These are phyloP conservation scores for Verticillium isaacii DNA, from an alignment of 2,329 filamentous ascomycete species.

Conservation along the genomic window DNA sequence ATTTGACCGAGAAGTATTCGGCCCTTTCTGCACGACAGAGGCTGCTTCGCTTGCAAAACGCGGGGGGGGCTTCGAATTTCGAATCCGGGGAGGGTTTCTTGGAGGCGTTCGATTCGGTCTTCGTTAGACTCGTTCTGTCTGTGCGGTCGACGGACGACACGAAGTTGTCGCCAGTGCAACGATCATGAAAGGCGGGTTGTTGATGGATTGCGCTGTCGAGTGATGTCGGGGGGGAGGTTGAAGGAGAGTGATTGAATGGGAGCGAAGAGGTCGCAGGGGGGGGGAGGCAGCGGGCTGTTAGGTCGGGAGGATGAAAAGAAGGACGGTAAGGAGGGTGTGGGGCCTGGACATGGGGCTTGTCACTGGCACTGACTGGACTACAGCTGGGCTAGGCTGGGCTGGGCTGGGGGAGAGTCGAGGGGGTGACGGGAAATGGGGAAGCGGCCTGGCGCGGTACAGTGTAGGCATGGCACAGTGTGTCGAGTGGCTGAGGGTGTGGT, in stretches of 20 bases:
- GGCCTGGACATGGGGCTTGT: background rate
- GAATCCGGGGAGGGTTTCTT: background rate
- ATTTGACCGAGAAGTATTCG: constrained; percentile 4
- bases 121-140: background rate
- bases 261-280: background rate
- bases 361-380: background rate
- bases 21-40: constrained; percentile 3
- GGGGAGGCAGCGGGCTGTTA: background rate
- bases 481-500: background rate
- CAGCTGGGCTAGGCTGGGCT: background rate
- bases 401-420: background rate
- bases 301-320: background rate
- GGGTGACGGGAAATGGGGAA: background rate
- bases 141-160: background rate
- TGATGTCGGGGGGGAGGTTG: background rate
- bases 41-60: constrained; percentile 1
- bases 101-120: background rate
- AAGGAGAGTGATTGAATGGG: background rate
- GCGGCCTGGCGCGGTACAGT: background rate
- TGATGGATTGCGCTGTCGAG: background rate
- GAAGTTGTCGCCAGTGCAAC: background rate
- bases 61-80: constrained; percentile 1
- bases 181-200: background rate
- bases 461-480: background rate
- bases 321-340: background rate